These are phyloP conservation scores for Tarenaya hassleriana DNA, from an alignment of 345 rosid genomes.

Conservation along the genomic window DNA sequence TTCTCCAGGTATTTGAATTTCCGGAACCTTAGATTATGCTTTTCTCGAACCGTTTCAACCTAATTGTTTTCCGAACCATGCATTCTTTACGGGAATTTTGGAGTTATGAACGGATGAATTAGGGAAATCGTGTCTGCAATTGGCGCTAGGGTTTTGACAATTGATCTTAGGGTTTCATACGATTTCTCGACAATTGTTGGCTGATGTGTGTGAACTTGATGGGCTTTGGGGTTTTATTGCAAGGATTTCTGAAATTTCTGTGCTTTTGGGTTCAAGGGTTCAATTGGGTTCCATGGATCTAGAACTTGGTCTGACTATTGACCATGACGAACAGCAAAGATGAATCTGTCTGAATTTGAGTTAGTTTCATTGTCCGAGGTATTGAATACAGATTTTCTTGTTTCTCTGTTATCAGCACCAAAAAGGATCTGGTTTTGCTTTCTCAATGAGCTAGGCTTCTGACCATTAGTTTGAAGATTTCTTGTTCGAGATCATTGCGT, in stretches of 20 bases:
- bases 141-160: not conserved
- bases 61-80: conserved; percentile 7
- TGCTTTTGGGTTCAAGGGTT: conserved; percentile 3
- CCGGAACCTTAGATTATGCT: conserved; percentile 4
- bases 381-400: not conserved
- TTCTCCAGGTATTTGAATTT: conserved; percentile 20
- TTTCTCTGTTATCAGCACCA: no score
- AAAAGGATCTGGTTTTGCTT: no score
- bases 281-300: conserved; percentile 4
- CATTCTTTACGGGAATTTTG: not conserved
- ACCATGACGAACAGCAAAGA: not conserved
- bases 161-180: not conserved
- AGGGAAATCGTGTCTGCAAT: not conserved
- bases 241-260: conserved; percentile 18
- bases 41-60: no score
- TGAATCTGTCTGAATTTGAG: not conserved
- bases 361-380: not conserved
- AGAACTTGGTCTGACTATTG: not conserved
- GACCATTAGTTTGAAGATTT: no score
- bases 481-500: no score
- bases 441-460: no score
- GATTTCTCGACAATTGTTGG: not conserved
- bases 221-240: conserved; percentile 5
- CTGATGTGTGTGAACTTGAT: not conserved
- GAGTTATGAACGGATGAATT: not conserved